Percentiles rank a stretch among this genome's conserved stretches.
phyloP scores from a whole-genome alignment of 2,329 filamentous ascomycete genomes.

The Penicillium sp. region DNA sequence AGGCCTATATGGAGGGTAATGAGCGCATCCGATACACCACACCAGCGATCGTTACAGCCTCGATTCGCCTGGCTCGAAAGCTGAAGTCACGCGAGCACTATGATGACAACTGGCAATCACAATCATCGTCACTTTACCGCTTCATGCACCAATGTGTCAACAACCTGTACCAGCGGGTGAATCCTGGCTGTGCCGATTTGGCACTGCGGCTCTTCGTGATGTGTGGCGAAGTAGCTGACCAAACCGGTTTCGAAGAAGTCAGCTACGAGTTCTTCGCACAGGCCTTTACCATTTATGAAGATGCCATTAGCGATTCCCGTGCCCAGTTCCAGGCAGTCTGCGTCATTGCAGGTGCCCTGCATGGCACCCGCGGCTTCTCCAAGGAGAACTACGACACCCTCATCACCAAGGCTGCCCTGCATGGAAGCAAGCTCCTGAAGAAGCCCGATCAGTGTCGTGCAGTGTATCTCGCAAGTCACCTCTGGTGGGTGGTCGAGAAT shows the following conservation, averaged over 20 bases:
- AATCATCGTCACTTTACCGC: conserved; percentile 81
- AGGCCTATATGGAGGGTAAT: conserved; percentile 84
- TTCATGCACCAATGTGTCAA: conserved; percentile 89
- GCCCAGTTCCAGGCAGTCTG: conserved; percentile 98
- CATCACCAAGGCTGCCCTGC: conserved; percentile 94
- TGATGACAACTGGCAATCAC: conserved; percentile 66
- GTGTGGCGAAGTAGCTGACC: conserved; percentile 87
- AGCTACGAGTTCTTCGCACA: conserved; percentile 98
- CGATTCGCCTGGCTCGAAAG: conserved; percentile 79
- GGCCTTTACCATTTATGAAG: conserved; percentile 96
- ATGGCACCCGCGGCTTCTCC: conserved; percentile 82
- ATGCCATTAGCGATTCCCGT: conserved; percentile 89
- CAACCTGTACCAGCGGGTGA: conserved; percentile 80
- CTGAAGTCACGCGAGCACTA: conserved; percentile 90
- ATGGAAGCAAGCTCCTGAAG: conserved; percentile 92
- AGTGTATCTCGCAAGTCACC: conserved; percentile 90
- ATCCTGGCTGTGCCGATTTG: conserved; percentile 75
- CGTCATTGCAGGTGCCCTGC: conserved; percentile 81
- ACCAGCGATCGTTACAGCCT: conserved; percentile 81
- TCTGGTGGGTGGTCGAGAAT: conserved; percentile 96
- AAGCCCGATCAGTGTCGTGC: conserved; percentile 97
- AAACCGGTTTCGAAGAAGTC: conserved; percentile 88
- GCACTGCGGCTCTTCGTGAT: conserved; percentile 83
- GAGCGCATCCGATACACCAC: conserved; percentile 95
- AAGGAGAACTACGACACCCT: conserved; percentile 98